Evolutionary conservation across 495 filamentous ascomycete genomes (phyloP).

Genomic region (Saxophila tyrrhenica): DNA sequence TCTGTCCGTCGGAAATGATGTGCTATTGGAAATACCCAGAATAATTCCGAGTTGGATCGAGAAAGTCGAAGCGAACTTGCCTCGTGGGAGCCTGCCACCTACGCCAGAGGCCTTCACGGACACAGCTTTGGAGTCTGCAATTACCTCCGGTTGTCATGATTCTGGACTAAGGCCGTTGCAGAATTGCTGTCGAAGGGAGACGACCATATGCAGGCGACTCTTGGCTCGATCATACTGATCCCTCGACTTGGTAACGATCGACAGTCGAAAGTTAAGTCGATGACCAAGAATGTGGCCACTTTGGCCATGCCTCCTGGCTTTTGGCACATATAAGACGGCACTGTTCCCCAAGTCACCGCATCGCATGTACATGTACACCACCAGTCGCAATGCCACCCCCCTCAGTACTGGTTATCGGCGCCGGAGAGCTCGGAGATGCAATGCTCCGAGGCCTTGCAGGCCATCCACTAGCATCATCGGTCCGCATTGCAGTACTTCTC

Average conservation of each 20-base stretch:
- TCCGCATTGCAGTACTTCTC: constrained; percentile 26
- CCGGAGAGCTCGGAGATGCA: constrained; percentile 48
- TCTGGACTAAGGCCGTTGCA: no score
- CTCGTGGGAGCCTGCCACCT: no score
- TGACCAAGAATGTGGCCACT: background rate
- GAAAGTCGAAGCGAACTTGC: no score
- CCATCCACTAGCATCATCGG: constrained; percentile 28
- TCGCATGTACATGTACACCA: background rate
- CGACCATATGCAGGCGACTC: background rate
- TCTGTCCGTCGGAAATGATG: no score
- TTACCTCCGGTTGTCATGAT: no score
- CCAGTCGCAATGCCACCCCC: background rate
- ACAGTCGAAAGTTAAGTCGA: background rate
- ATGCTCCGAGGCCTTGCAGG: constrained; percentile 38
- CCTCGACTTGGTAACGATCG: background rate
- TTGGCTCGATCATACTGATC: background rate
- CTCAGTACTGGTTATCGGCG: constrained; percentile 47
- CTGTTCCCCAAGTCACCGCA: no score
- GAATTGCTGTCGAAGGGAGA: no score
- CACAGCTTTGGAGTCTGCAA: no score
- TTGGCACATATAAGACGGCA: background rate
- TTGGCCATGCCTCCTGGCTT: background rate
- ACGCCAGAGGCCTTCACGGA: no score
- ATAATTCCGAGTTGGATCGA: no score
- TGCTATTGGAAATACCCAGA: no score